Base-by-base conservation (phyloP, 75 land plant species). In the Selaginella moellendorffii region DNA sequence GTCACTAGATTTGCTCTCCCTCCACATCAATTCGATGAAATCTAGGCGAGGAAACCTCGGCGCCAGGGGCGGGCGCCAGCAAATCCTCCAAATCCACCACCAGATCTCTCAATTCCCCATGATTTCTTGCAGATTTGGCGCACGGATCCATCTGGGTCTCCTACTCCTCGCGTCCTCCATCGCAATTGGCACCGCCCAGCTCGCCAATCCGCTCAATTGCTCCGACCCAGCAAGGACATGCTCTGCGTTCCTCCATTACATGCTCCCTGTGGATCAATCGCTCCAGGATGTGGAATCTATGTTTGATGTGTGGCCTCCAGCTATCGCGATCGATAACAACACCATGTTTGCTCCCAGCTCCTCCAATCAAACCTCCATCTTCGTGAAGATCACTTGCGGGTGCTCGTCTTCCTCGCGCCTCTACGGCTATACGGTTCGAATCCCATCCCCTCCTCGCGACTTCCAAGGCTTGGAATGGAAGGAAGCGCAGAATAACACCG, bases 361-460 rank as follows among this genome's bases (percentile, higher is more conserved):
- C 14, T 14, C 46, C 5, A 36, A 36, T 36, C 10, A 14, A 14
- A 36, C 5, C 5, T 36, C 46, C 14, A 36, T 83, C 12, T 78
- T 74, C 69, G 53, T 83, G 5, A 73, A 52, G 27, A 81, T 83
- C 60, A 86, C 83, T 70, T 86, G 90, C 64, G 83, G 86, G 31
- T 86, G 90, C 60, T 25, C 42, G 22, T 26, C 73, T 2, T 5
- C n/a, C 0, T 27, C 27, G 53, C 63, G 65, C 60, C 56, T 67
- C 27, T 86, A 86, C 69, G 52, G 46, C 5, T 36, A 14, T 36
- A 5, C 14, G 5, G 46, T 36, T 36, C n/a, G n/a, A n/a, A n/a
- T n/a, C n/a, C 46, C 46, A 14, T 36, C 46, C 76, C 18, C 76
- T 74, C 59, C 80, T 70, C 70, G 78, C 89, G 8, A 83, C 90